Conservation (phyloP, 139 green algal genomes). For the Mesostigma viride region DNA sequence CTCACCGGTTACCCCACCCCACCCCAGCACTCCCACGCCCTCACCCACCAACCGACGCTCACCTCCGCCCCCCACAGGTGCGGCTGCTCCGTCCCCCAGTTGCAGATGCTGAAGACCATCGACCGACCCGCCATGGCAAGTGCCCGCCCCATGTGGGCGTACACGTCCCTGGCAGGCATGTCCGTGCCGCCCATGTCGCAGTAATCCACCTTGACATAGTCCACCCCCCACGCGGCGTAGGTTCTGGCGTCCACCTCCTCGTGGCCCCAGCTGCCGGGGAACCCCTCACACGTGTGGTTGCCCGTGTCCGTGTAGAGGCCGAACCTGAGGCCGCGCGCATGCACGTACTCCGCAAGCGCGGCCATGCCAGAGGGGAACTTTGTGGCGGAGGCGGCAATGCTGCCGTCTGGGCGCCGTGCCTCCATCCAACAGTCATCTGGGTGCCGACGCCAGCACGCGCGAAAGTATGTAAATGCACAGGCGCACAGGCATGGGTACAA, state of each 20-base stretch:
- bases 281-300: constrained; percentile 51
- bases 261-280: constrained; percentile 47
- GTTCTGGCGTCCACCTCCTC: constrained; percentile 52
- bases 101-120: constrained; percentile 16
- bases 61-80: not conserved
- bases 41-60: too few species aligned
- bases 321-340: constrained; percentile 44
- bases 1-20: too few species aligned
- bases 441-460: too few species aligned
- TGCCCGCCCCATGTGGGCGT: constrained; percentile 3
- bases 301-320: constrained; percentile 60
- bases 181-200: constrained; percentile 30
- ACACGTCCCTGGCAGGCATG: not conserved
- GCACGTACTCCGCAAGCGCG: constrained; percentile 32
- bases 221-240: constrained; percentile 59
- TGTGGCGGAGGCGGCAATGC: too few species aligned
- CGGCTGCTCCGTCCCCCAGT: not conserved
- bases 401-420: too few species aligned
- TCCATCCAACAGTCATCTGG: too few species aligned
- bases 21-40: too few species aligned
- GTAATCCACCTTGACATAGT: constrained; percentile 67
- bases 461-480: too few species aligned
- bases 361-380: too few species aligned
- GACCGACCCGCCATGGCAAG: constrained; percentile 2
- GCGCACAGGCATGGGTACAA: too few species aligned